Conservation (phyloP, 805 yeast genomes). For the Kodamaea jinghongensis region DNA sequence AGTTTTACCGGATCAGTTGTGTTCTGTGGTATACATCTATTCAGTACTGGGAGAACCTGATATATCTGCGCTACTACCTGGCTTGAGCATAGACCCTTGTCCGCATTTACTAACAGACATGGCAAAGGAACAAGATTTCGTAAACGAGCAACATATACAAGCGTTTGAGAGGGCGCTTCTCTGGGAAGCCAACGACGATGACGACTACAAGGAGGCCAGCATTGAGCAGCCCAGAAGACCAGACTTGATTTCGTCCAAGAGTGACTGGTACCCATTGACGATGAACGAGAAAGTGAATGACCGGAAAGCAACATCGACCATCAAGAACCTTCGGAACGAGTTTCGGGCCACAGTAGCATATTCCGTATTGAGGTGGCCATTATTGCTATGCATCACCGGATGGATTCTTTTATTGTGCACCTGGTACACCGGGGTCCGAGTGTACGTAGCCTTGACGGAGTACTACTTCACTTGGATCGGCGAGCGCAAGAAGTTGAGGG, state of each 20-base stretch:
- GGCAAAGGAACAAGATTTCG: constrained; percentile 25
- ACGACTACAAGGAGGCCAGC: constrained; percentile 1
- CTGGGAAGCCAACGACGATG: constrained; percentile 27
- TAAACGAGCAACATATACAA: constrained; percentile 35
- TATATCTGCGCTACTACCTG: no score
- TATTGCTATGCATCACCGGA: constrained; percentile 46
- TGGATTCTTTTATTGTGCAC: constrained; percentile 55
- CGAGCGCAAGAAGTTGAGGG: constrained; percentile 47
- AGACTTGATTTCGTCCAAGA: constrained; percentile 19
- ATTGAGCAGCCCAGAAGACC: constrained; percentile 13
- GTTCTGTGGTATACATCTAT: no score
- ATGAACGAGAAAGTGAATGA: constrained; percentile 2
- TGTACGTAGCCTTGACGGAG: constrained; percentile 64
- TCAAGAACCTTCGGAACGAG: constrained; percentile 23
- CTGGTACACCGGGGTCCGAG: constrained; percentile 51
- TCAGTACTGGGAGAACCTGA: no score
- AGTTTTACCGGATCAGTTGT: no score
- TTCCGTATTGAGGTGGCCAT: constrained; percentile 61
- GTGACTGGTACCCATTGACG: constrained; percentile 28
- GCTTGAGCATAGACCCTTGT: no score
- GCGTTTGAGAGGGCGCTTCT: constrained; percentile 40
- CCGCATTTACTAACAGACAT: constrained; percentile 4
- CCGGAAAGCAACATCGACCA: not conserved
- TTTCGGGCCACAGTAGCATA: constrained; percentile 35
- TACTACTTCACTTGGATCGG: constrained; percentile 60